These are phyloP conservation scores for Paramecium sonneborni DNA, from an alignment of 73 alveolate species.

Conservation along the genomic window DNA sequence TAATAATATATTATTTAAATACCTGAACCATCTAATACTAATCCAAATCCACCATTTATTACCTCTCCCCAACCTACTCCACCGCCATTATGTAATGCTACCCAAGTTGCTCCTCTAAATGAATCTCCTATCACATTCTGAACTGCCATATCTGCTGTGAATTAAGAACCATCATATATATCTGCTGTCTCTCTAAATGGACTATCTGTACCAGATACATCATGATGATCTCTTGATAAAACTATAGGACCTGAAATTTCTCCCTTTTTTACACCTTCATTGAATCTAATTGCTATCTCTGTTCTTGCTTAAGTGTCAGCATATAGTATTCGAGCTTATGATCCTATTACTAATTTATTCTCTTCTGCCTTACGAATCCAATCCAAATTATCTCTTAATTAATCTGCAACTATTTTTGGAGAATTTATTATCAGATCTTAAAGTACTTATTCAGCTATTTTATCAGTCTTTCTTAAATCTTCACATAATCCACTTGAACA, in stretches of 20 bases:
- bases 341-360: constrained; percentile 74
- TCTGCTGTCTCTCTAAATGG: constrained; percentile 77
- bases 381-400: constrained; percentile 62
- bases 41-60: constrained; percentile 78
- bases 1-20: not conserved
- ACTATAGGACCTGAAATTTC: constrained; percentile 68
- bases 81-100: constrained; percentile 79
- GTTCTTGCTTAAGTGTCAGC: constrained; percentile 76
- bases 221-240: constrained; percentile 77
- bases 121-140: constrained; percentile 74
- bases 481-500: constrained; percentile 67
- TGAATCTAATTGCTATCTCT: constrained; percentile 69
- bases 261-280: constrained; percentile 71
- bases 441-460: constrained; percentile 70
- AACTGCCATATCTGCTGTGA: constrained; percentile 80
- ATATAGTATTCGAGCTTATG: constrained; percentile 75
- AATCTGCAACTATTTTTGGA: constrained; percentile 43
- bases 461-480: constrained; percentile 65
- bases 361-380: constrained; percentile 73
- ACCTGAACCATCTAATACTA: constrained; percentile 74
- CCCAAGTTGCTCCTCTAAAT: constrained; percentile 82
- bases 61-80: constrained; percentile 85
- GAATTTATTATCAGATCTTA: constrained; percentile 29
- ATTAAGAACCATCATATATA: constrained; percentile 75
- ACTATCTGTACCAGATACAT: constrained; percentile 78